phyloP scores from a whole-genome alignment of 1,284 basidiomycete genomes.

The Puccinia hordei region DNA sequence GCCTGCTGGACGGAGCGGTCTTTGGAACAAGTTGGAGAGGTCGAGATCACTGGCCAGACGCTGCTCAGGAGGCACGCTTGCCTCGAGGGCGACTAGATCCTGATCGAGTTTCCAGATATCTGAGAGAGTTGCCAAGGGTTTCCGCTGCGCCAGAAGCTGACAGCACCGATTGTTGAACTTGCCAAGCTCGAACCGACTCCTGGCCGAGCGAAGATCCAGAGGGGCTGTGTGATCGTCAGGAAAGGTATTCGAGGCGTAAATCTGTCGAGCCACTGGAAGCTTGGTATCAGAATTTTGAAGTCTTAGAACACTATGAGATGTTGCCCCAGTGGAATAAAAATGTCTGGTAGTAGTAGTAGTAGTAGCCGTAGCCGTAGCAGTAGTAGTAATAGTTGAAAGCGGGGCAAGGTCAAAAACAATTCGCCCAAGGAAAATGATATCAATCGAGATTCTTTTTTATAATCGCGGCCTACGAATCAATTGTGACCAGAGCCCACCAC shows the following conservation, averaged over 20 bases:
- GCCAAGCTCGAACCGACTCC: slow-evolving; percentile 40
- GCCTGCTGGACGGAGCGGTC: slow-evolving; percentile 8
- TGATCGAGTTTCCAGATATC: slow-evolving; percentile 46
- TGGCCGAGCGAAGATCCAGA: slow-evolving; percentile 39
- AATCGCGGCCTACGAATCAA: slow-evolving; percentile 38
- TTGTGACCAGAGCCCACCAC: slow-evolving; percentile 44
- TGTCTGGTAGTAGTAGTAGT: too few relatives aligned
- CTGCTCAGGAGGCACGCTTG: slow-evolving; percentile 30
- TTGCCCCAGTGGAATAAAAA: slow-evolving; percentile 45
- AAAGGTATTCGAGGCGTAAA: neutral
- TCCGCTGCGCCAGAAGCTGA: slow-evolving; percentile 37
- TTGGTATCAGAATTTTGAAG: slow-evolving; percentile 44
- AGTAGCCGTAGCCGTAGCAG: too few relatives aligned
- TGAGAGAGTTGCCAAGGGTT: slow-evolving; percentile 37
- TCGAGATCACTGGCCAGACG: slow-evolving; percentile 25
- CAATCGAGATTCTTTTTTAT: neutral
- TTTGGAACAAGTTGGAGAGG: slow-evolving; percentile 8
- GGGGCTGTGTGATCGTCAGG: neutral
- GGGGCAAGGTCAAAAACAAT: neutral
- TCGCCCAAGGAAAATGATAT: neutral
- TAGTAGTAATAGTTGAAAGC: neutral
- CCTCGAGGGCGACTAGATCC: slow-evolving; percentile 42
- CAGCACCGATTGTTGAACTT: slow-evolving; percentile 50
- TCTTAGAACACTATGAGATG: slow-evolving; percentile 35
- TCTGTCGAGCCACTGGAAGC: slow-evolving; percentile 20